Conservation (phyloP, 2,329 filamentous ascomycete genomes). For the Xylaria digitata region DNA sequence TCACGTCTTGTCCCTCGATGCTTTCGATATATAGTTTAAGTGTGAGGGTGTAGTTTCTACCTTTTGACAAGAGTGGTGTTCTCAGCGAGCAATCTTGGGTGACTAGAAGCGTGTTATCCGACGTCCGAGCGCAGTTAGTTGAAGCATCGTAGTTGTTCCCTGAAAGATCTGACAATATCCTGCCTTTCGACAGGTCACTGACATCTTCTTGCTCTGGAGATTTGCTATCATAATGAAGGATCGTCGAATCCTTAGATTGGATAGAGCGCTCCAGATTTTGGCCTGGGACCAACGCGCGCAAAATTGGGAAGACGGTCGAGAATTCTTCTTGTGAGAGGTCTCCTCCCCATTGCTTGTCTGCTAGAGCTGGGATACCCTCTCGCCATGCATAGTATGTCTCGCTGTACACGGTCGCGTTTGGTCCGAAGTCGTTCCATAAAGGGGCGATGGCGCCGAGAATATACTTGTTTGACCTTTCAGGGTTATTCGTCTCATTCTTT, state of each 20-base stretch:
- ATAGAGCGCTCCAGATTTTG: slow-evolving; percentile 62
- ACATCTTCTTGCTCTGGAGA: slow-evolving; percentile 6
- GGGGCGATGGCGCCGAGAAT: slow-evolving; percentile 62
- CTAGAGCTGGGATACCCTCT: slow-evolving; percentile 62
- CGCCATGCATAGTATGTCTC: slow-evolving; percentile 65
- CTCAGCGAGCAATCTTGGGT: slow-evolving; percentile 54
- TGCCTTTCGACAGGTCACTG: background rate
- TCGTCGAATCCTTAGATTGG: slow-evolving; percentile 50
- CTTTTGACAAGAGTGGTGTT: slow-evolving; percentile 64
- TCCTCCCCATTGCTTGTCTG: slow-evolving; percentile 65
- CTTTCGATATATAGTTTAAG: slow-evolving; percentile 53
- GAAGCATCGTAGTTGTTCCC: slow-evolving; percentile 56
- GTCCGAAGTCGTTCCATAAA: slow-evolving; percentile 66
- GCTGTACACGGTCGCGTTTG: slow-evolving; percentile 61
- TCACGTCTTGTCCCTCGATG: slow-evolving; percentile 49
- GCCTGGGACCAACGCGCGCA: slow-evolving; percentile 57
- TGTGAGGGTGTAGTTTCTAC: slow-evolving; percentile 66
- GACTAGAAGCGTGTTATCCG: slow-evolving; percentile 49
- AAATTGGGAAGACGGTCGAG: slow-evolving; percentile 50
- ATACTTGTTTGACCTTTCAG: slow-evolving; percentile 52
- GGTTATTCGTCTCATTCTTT: slow-evolving; percentile 61
- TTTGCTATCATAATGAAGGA: slow-evolving; percentile 50
- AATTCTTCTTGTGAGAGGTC: slow-evolving; percentile 56
- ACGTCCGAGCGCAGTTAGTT: slow-evolving; percentile 52
- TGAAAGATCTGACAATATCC: slow-evolving; percentile 51